Conservation (phyloP, 495 filamentous ascomycete species). For the Apodospora peruviana region DNA sequence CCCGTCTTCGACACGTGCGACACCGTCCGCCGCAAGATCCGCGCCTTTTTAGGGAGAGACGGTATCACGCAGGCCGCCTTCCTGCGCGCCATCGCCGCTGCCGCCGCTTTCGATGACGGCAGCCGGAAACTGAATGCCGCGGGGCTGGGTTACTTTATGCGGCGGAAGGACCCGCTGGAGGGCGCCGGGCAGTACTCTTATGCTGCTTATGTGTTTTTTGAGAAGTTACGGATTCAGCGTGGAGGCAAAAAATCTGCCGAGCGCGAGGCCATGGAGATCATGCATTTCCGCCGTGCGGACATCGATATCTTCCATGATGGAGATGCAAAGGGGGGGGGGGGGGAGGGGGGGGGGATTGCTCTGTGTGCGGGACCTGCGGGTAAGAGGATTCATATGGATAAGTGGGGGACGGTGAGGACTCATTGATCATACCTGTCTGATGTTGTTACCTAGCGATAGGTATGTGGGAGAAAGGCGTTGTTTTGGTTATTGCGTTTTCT, state of each 20-base stretch:
- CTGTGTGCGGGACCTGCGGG: too few species aligned
- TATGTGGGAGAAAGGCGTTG: too few species aligned
- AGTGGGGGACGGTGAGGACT: too few species aligned
- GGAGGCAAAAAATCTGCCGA: conserved; percentile 37
- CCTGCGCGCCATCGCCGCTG: conserved; percentile 30
- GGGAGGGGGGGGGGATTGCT: too few species aligned
- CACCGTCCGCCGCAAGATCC: conserved; percentile 46
- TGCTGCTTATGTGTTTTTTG: conserved; percentile 45
- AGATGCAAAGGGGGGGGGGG: too few species aligned
- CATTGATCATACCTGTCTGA: too few species aligned
- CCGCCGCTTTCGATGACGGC: conserved; percentile 19
- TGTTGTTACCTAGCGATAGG: too few species aligned
- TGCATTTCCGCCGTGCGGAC: too few species aligned
- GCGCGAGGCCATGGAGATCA: not conserved
- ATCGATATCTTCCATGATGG: too few species aligned
- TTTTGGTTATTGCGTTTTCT: too few species aligned
- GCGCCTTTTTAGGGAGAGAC: conserved; percentile 33
- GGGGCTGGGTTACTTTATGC: conserved; percentile 8
- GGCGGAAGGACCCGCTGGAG: conserved; percentile 35
- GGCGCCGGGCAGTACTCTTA: conserved; percentile 41
- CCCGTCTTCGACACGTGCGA: conserved; percentile 48
- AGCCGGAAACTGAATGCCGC: not conserved
- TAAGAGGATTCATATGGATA: too few species aligned
- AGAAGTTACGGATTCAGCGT: conserved; percentile 46
- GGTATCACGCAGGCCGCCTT: conserved; percentile 40